Conservation (phyloP, 2,329 filamentous ascomycete species). For the Alternaria sp. region DNA sequence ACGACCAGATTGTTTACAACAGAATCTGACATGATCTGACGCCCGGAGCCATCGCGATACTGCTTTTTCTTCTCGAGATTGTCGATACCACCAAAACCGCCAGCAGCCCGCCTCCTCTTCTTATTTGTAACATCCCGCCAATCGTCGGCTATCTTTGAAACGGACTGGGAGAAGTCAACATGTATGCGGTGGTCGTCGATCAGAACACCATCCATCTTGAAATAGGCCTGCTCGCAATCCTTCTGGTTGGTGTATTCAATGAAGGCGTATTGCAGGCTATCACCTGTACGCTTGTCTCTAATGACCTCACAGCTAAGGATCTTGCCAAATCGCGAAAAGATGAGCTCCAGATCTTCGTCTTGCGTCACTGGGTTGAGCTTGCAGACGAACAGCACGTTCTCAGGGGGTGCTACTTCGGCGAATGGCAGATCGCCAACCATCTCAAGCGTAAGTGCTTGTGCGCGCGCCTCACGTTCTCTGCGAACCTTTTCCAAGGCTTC, state of each 20-base stretch:
- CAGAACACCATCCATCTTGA: constrained; percentile 97
- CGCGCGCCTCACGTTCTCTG: constrained; percentile 88
- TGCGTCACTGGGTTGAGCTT: constrained; percentile 97
- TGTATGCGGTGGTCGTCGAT: constrained; percentile 98
- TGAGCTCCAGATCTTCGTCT: constrained; percentile 92
- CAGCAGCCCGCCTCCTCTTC: constrained; percentile 71
- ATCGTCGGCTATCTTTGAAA: constrained; percentile 82
- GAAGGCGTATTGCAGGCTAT: constrained; percentile 96
- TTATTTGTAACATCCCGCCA: constrained; percentile 88
- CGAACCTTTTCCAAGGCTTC: constrained; percentile 81
- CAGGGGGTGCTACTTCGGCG: constrained; percentile 94
- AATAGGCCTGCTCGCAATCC: constrained; percentile 93
- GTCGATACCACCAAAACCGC: constrained; percentile 90
- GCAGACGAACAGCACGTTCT: constrained; percentile 98
- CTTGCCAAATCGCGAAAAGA: constrained; percentile 95
- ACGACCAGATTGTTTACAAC: constrained; percentile 45
- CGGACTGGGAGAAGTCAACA: constrained; percentile 98
- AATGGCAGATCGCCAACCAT: constrained; percentile 98
- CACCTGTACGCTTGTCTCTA: constrained; percentile 89
- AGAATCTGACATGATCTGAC: constrained; percentile 43
- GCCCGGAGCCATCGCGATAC: constrained; percentile 62
- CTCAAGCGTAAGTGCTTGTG: constrained; percentile 92
- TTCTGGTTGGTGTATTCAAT: constrained; percentile 95
- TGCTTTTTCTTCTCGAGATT: constrained; percentile 90
- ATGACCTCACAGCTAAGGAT: constrained; percentile 97